Evolutionary conservation across 345 rosid genomes (phyloP), one percentile per base, ranked within the genome.

Genomic region (Orychophragmus violaceus): DNA sequence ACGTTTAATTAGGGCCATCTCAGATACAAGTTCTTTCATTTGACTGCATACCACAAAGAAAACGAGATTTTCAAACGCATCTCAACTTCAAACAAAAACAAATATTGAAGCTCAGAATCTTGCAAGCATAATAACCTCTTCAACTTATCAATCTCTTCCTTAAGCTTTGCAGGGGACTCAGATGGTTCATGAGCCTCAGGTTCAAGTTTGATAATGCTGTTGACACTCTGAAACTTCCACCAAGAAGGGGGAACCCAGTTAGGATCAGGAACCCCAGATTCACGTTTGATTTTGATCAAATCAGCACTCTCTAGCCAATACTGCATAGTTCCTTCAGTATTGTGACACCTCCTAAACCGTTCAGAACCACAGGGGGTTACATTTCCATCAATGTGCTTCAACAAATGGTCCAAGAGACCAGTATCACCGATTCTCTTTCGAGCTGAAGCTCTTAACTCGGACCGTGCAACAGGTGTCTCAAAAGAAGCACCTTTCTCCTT

Each of bases 291-390:
- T 59, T 85, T 77, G 72, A 76, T 76, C 61, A 88, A 70, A 65
- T 89, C 94, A 57, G 96, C 87, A 79, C 78, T 85, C 79, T 93
- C 98, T 29, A 93, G 81, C 98, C 98, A 93, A 62, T 87, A 93
- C 70, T 86, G 83, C 96, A 93, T 87, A 25, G 70, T 64, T 46
- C 98, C 98, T 36, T 82, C 77, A 0, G 97, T 83, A 69, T 87
- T 88, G 77, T 84, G 82, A 78, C 96, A 87, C 57, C 98, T 87
- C 55, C 96, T 78, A 72, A 86, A 90, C 50, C 98, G 80, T 59
- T 90, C 91, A 23, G 70, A 50, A 72, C 97, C 97, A 60, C 86
- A 84, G 5, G 97, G 96, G 10, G 97, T 93, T 35, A 93, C 88
- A 64, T 81, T 86, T 35, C 96, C 96, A 64, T 87, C 97, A 37